Base-by-base conservation (phyloP, 2,329 filamentous ascomycete species). In the Phyllosticta ampelicida region DNA sequence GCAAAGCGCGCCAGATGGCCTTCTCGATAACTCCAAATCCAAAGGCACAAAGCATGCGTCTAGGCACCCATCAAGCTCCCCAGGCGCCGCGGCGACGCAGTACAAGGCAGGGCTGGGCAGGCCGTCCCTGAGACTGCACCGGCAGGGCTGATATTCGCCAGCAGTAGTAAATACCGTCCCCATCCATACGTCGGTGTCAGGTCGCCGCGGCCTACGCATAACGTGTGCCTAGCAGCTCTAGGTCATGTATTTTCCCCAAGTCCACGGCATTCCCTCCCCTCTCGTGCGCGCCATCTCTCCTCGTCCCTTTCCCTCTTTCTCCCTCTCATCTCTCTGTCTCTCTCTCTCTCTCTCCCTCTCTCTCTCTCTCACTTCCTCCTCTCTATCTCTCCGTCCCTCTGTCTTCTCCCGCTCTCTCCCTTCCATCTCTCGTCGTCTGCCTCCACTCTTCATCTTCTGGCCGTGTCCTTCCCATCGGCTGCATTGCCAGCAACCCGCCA, bases 401-500 rank as follows among this genome's bases (percentile, higher is more conserved):
- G 16, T 50, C 51, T 44, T 30, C 19, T 54, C 51, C 51, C 36
- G 36, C 49, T 49, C 21, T 54, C 36, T 51, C 48, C 5, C 5
- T n/a, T n/a, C n/a, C n/a, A n/a, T n/a, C n/a, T n/a, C n/a, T n/a
- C n/a, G 8, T 49, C 20, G 10, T 18, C 18, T 58, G 51, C 44
- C 48, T 48, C 9, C 36, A 19, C 54, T 21, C 51, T 59, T 30
- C 57, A 54, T 59, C 57, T 28, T 44, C 26, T 55, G 49, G 48
- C 26, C 28, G 36, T 29, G n/a, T 29, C 53, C 20, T 13, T 53
- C 52, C 19, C 51, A 54, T 49, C 50, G 20, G 53, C 18, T 55
- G 48, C 57, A 59, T 59, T 53, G 23, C 5, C 23, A 28, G 48
- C 48, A 49, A 48, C 53, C 57, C 52, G 57, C 51, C 51, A 52